A percentile compares a stretch with the other conserved stretches of the same genome.
Evolutionary conservation across 2,329 filamentous ascomycete species (phyloP).

Genomic region (Clonostachys rosea): DNA sequence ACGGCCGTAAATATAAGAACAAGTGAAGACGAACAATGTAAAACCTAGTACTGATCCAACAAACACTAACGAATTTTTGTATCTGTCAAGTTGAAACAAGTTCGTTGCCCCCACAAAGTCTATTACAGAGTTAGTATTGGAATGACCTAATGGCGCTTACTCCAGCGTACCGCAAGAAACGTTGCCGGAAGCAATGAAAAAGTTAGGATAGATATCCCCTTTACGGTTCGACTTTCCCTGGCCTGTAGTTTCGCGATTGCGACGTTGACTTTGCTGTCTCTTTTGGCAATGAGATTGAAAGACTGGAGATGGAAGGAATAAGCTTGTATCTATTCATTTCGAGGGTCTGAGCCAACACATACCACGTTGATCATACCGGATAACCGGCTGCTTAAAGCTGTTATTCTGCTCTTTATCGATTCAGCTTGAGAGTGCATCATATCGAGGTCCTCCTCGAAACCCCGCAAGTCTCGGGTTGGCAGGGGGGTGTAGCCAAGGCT

Average conservation of each 20-base stretch:
- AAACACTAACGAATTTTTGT: too few relatives aligned
- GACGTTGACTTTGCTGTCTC: slow-evolving; percentile 5
- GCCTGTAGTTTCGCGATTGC: slow-evolving; percentile 1
- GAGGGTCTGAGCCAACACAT: not conserved
- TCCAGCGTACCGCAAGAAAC: slow-evolving; percentile 1
- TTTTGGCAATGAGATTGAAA: slow-evolving; percentile 4
- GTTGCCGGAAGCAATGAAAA: slow-evolving; percentile 3
- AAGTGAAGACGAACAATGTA: too few relatives aligned
- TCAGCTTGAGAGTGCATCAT: not conserved
- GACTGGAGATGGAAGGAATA: not conserved
- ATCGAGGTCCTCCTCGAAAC: not conserved
- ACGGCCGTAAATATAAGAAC: too few relatives aligned
- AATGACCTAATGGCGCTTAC: too few relatives aligned
- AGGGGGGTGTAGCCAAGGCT: not conserved
- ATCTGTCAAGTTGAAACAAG: too few relatives aligned
- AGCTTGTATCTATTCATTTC: not conserved
- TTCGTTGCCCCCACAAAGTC: too few relatives aligned
- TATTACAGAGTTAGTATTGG: too few relatives aligned
- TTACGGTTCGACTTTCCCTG: slow-evolving; percentile 2
- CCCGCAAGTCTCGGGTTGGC: not conserved
- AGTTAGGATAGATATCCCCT: slow-evolving; percentile 1
- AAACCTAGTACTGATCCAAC: too few relatives aligned
- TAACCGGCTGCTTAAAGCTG: slow-evolving; percentile 1
- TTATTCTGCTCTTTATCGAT: not conserved
- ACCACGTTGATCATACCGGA: slow-evolving; percentile 5